Evolutionary conservation across 371 early-diverging fungal genomes (phyloP), one percentile per base, ranked within the genome.

Genomic region (Mortierella sp.): DNA sequence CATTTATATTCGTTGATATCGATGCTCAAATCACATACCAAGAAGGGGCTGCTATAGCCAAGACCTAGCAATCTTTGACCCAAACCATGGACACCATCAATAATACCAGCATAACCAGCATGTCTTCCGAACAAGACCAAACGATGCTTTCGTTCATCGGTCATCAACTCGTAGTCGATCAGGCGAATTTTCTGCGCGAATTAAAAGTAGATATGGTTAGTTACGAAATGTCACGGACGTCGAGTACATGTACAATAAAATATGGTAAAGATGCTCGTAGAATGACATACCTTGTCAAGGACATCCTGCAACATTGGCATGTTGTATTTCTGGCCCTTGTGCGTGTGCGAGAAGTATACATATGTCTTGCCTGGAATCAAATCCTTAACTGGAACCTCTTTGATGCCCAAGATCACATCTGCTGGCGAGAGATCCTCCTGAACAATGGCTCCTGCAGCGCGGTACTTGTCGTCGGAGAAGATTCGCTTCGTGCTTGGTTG

Each of bases 91-190:
- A 98, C 84, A 3, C 92, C 89, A 74, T 99, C 97, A 64, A 99
- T 90, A 94, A 97, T 95, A 85, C 97, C 98, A n/a, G 98, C 98
- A 70, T 96, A 96, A 5, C 99, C 99, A 5, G 99, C 99, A 82
- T 94, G 95, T 59, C 89, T 88, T 53, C 97, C 97, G 86, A 99
- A 99, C 40, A 94, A 89, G 16, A 99, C 98, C 53, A 96, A 85
- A 21, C 99, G 92, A 73, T 89, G 91, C 52, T 91, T 89, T 19
- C 87, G 85, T 10, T 84, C 90, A 74, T 98, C 92, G 15, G 92
- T 93, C 92, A 99, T 91, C 43, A 98, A 87, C 83, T 99, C 99
- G 80, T 98, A 99, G 85, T 99, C 99, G 47, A 98, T 93, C 63
- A 99, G 80, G 9, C 95, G 93, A 58, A 98, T 95, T 63, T 90